Percentiles rank a stretch among this genome's conserved stretches.
Conservation (phyloP, 148 eudicot genomes). For the Euryodendron excelsum region DNA sequence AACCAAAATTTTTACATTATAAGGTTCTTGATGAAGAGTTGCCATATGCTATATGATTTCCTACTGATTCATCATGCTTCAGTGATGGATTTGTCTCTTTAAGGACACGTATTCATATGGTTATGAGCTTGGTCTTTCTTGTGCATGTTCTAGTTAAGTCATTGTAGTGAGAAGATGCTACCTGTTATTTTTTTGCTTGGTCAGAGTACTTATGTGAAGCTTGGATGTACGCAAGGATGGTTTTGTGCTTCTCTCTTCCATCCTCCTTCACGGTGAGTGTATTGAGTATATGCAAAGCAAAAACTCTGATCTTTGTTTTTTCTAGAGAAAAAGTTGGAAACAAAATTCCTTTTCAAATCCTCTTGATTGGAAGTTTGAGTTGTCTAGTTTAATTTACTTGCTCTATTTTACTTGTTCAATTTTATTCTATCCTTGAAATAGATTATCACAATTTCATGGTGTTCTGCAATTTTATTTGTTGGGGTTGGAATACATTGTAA, state of each 20-base stretch:
- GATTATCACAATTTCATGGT: neutral
- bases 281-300: neutral
- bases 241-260: conserved; percentile 69
- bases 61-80: neutral
- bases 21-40: neutral
- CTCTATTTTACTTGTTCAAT: neutral
- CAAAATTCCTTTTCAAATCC: neutral
- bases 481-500: too few species aligned
- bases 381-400: neutral
- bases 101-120: neutral
- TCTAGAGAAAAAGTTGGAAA: neutral
- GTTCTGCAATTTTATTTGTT: too few species aligned
- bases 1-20: neutral
- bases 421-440: neutral
- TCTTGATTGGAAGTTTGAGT: conserved; percentile 7
- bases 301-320: neutral
- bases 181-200: conserved; percentile 13
- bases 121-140: neutral
- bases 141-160: neutral
- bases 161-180: neutral
- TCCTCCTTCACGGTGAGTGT: conserved; percentile 69
- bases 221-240: conserved; percentile 91
- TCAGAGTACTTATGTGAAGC: conserved; percentile 83
- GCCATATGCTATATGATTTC: neutral
- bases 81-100: neutral